Base-by-base conservation (phyloP, 192 early-diverging fungal species). In the Linnemannia zychae region DNA sequence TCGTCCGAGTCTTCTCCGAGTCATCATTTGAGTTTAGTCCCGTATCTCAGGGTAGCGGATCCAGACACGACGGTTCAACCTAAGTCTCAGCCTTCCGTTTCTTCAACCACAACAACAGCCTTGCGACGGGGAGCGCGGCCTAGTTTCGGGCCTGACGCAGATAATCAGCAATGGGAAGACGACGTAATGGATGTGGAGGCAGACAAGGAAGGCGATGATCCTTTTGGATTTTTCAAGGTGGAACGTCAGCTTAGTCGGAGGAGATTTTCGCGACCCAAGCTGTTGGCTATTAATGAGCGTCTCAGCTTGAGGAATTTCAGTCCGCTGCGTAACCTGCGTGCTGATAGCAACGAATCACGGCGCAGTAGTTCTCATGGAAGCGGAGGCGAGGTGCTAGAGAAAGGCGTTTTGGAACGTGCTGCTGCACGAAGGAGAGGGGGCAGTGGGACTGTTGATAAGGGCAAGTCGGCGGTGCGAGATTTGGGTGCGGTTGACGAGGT, bases 171-270 rank as follows among this genome's bases (percentile, higher is more conserved):
- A 6, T 44, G 3, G 40, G 40, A 9, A 44, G 36, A 63, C 49
- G 17, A 15, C 2, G 46, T 46, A 3, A 69, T 47, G 36, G 77
- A 78, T 13, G 57, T 33, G 16, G 79, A 57, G 1, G 16, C 36
- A 5, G 72, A 60, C 4, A 49, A 77, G 9, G 38, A 72, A 22
- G 74, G 67, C 7, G 74, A 76, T 28, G 81, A 82, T 33, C 81
- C 81, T 0, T 82, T 82, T 77, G 81, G 81, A 22, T 82, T 82
- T 48, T 18, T 71, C 37, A 77, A 77, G 34, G 81, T 53, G 9
- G 71, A 82, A 4, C 57, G 75, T 44, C n/a, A 65, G 18, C 71
- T 77, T 18, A 47, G 67, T 9, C 40, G 40, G 40, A 69, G 47
- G 15, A 48, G 48, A 38, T 49, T 48, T 33, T 12, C 50, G n/a